A percentile compares a stretch with the other conserved stretches of the same genome.
Evolutionary conservation across 139 green algal genomes (phyloP).

Genomic region (Desmodesmus armatus): DNA sequence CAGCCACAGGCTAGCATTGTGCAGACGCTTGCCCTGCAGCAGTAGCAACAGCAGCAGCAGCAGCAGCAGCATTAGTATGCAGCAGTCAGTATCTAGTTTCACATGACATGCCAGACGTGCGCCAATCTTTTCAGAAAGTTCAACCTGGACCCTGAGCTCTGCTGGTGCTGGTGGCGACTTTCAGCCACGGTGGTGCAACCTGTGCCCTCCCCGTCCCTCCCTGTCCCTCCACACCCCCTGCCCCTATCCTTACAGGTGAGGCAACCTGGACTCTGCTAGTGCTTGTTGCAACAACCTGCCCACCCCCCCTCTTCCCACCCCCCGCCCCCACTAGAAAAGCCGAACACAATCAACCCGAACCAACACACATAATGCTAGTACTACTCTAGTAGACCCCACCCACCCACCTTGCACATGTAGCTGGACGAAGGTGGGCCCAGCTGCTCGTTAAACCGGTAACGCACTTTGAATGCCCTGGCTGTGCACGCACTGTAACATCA

Average conservation of each 20-base stretch:
- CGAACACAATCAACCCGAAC: no score
- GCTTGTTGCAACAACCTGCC: no score
- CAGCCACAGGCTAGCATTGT: slow-evolving; percentile 67
- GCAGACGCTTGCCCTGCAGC: slow-evolving; percentile 9
- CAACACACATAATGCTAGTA: no score
- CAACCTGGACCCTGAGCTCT: not conserved
- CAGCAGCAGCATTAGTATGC: not conserved
- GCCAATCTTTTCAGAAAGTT: not conserved
- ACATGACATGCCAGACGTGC: not conserved
- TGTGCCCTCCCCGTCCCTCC: no score
- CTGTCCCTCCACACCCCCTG: no score
- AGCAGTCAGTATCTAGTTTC: not conserved
- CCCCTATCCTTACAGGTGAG: no score
- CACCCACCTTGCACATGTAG: slow-evolving; percentile 16
- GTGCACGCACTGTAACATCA: not conserved
- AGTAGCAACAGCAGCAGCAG: slow-evolving; percentile 3
- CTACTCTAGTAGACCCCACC: no score
- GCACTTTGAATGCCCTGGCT: not conserved
- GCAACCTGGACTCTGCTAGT: no score
- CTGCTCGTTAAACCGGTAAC: not conserved
- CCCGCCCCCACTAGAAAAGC: no score
- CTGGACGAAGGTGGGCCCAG: slow-evolving; percentile 5
- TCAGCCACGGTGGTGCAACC: not conserved
- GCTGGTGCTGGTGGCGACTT: not conserved
- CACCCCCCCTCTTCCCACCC: no score